phyloP scores from a whole-genome alignment of 2,329 filamentous ascomycete species.

The Claviceps paspali region DNA sequence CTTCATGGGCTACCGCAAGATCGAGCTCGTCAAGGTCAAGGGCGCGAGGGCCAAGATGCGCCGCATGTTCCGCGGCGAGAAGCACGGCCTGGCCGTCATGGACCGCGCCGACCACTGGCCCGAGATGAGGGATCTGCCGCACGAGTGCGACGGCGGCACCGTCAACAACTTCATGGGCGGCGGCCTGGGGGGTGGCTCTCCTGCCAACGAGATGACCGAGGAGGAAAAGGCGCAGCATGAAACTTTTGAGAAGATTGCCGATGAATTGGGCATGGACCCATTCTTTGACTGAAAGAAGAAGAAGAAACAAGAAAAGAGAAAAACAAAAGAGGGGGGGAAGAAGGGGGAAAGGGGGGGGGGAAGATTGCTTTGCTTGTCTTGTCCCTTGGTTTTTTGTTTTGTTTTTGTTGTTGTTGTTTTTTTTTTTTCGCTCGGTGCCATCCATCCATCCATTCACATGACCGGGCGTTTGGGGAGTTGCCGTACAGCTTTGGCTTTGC shows the following conservation, averaged over 20 bases:
- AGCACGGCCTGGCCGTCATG: slow-evolving; percentile 12
- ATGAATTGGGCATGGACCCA: slow-evolving; percentile 7
- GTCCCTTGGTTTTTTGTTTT: too few relatives aligned
- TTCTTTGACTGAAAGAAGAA: slow-evolving; percentile 3
- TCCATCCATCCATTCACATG: too few relatives aligned
- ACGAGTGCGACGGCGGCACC: slow-evolving; percentile 11
- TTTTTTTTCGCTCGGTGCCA: too few relatives aligned
- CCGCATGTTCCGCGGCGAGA: slow-evolving; percentile 31
- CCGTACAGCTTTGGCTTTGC: too few relatives aligned
- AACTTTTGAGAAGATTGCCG: slow-evolving; percentile 7
- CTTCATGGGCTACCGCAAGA: slow-evolving; percentile 14
- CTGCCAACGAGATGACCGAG: slow-evolving; percentile 2
- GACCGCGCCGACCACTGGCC: slow-evolving; percentile 15
- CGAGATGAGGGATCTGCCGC: slow-evolving; percentile 12
- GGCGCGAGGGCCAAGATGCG: slow-evolving; percentile 13
- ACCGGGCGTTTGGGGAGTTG: too few relatives aligned
- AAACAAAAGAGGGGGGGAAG: too few relatives aligned
- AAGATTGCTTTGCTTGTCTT: too few relatives aligned
- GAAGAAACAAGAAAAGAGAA: too few relatives aligned
- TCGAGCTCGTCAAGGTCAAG: slow-evolving; percentile 14
- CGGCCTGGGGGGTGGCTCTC: background rate
- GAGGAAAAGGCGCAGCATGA: slow-evolving; percentile 3
- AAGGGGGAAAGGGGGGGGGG: too few relatives aligned
- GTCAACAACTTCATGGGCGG: slow-evolving; percentile 9
- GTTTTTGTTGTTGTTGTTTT: too few relatives aligned